Evolutionary conservation across 140 eudicot species (phyloP).

Genomic region (Ambrosia hybrid): DNA sequence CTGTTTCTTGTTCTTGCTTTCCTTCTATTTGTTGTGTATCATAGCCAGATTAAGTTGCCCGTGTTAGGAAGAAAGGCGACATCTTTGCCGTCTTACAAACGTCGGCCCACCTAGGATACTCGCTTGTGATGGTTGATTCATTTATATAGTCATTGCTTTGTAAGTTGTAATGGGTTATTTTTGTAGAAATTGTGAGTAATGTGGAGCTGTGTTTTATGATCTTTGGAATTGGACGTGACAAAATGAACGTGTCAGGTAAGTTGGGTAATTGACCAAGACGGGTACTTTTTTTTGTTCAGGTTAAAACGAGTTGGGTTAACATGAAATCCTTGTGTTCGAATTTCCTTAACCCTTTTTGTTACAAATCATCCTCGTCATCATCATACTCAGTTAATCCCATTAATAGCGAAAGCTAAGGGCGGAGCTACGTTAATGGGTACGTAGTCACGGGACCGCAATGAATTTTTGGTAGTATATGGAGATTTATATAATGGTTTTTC

Average conservation of each 20-base stretch:
- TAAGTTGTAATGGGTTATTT: slow-evolving; percentile 22
- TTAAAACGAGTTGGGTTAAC: not conserved
- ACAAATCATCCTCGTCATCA: too few species aligned
- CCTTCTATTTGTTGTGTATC: slow-evolving; percentile 55
- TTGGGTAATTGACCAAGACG: not conserved
- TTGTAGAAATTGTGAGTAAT: slow-evolving; percentile 22
- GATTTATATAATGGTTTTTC: too few species aligned
- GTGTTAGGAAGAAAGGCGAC: slow-evolving; percentile 57
- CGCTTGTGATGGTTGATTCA: slow-evolving; percentile 11
- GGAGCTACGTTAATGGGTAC: too few species aligned
- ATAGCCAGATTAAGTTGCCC: slow-evolving; percentile 74
- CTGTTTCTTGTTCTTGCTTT: slow-evolving; percentile 50
- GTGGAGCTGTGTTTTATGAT: not conserved
- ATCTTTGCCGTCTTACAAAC: slow-evolving; percentile 62
- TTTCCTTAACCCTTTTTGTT: too few species aligned
- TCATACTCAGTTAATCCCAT: too few species aligned
- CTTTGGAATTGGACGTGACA: not conserved
- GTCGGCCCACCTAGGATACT: slow-evolving; percentile 38
- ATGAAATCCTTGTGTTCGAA: too few species aligned
- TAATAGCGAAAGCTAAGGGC: too few species aligned
- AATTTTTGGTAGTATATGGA: too few species aligned
- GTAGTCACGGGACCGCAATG: too few species aligned
- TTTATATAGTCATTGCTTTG: slow-evolving; percentile 12
- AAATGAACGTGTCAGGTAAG: not conserved
- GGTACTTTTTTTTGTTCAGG: not conserved